Evolutionary conservation across 345 rosid species (phyloP).

Genomic region (Triadica sebifera): DNA sequence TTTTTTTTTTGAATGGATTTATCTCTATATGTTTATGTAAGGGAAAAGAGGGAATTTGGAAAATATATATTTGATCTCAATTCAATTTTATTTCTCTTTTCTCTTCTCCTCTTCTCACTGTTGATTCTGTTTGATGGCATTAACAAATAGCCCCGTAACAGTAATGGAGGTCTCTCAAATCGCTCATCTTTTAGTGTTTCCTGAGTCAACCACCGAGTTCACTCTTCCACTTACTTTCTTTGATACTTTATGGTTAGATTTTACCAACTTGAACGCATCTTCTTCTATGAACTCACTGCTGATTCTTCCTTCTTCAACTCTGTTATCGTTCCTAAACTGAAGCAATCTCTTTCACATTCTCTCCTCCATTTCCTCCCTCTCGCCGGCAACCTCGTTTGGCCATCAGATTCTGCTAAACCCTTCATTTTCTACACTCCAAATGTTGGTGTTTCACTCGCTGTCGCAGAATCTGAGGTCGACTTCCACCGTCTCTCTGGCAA

Average conservation of each 20-base stretch:
- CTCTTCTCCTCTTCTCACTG: too few species aligned
- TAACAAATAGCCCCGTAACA: too few species aligned
- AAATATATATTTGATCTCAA: too few species aligned
- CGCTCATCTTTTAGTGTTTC: background rate
- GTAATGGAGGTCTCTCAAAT: background rate
- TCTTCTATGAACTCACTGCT: background rate
- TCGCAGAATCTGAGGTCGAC: background rate
- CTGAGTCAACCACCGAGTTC: background rate
- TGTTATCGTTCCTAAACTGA: conserved; percentile 5
- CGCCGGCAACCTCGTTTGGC: conserved; percentile 22
- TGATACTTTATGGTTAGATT: background rate
- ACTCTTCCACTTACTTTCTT: conserved; percentile 8
- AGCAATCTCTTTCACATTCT: conserved; percentile 15
- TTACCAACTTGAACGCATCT: conserved; percentile 3
- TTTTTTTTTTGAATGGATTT: too few species aligned
- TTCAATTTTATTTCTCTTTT: too few species aligned
- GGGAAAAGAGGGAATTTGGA: too few species aligned
- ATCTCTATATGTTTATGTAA: too few species aligned
- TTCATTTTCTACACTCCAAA: conserved; percentile 6
- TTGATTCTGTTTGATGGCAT: too few species aligned
- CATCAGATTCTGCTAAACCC: background rate
- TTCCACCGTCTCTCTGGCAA: background rate
- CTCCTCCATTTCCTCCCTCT: conserved; percentile 17
- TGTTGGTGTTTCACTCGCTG: conserved; percentile 4
- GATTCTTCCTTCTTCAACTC: background rate